Evolutionary conservation across 2,329 filamentous ascomycete species (phyloP).

Genomic region (Epicoccum nigrum): DNA sequence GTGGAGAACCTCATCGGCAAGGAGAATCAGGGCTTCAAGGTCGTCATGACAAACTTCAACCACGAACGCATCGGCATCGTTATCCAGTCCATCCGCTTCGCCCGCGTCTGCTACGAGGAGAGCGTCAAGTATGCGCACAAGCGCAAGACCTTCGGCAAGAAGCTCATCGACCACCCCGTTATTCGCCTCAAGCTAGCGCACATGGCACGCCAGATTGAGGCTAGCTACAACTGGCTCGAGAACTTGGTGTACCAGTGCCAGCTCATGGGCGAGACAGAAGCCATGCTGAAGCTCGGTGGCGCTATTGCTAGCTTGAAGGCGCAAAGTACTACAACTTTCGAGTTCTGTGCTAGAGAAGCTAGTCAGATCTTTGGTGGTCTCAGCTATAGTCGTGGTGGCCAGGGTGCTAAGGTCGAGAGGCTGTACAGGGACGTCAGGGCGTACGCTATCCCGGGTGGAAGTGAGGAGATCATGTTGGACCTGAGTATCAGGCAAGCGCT

Average conservation of each 20-base stretch:
- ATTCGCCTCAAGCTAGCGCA: conserved; percentile 97
- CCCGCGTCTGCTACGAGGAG: conserved; percentile 96
- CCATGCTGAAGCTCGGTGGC: conserved; percentile 93
- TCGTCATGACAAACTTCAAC: conserved; percentile 99
- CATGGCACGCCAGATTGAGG: conserved; percentile 98
- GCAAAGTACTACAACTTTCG: conserved; percentile 90
- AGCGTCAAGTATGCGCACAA: conserved; percentile 97
- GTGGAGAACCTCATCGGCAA: conserved; percentile 99
- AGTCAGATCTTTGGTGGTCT: conserved; percentile 97
- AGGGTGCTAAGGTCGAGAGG: conserved; percentile 93
- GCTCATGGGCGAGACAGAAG: conserved; percentile 91
- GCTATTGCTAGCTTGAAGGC: conserved; percentile 94
- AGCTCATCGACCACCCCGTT: conserved; percentile 93
- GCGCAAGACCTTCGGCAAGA: conserved; percentile 94
- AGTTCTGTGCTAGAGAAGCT: conserved; percentile 96
- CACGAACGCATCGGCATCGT: conserved; percentile 99
- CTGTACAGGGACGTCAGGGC: conserved; percentile 94
- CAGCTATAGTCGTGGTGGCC: conserved; percentile 89
- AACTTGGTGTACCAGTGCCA: conserved; percentile 92
- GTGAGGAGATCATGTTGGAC: conserved; percentile 98
- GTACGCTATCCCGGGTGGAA: conserved; percentile 92
- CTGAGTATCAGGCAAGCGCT: conserved; percentile 90
- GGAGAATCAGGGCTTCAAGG: conserved; percentile 97
- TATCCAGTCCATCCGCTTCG: conserved; percentile 95
- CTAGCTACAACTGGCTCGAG: conserved; percentile 96